These are phyloP conservation scores for Penstemon davidsonii DNA, from an alignment of 257 asterid genomes.

Conservation along the genomic window DNA sequence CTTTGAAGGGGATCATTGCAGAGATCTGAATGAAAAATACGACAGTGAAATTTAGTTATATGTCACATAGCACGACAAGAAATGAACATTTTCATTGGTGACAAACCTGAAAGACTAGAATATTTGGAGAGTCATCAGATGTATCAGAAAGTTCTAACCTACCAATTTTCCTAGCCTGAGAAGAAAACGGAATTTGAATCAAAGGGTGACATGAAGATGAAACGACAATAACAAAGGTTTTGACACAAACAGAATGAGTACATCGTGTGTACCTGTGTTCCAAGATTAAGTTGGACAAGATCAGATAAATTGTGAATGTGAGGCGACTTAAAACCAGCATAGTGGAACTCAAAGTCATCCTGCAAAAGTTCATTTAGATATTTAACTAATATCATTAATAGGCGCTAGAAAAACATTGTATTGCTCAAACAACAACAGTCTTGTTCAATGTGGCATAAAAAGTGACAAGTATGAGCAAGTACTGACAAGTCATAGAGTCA, in stretches of 20 bases:
- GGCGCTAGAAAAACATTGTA: not conserved
- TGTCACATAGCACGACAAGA: conserved; percentile 19
- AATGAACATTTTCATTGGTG: conserved; percentile 10
- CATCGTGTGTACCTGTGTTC: conserved; percentile 55
- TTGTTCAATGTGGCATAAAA: not conserved
- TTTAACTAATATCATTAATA: conserved; percentile 20
- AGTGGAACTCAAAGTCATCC: conserved; percentile 81
- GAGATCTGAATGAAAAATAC: conserved; percentile 63
- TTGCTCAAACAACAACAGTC: not conserved
- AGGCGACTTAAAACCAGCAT: conserved; percentile 75
- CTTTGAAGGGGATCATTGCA: conserved; percentile 72
- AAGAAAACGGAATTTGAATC: conserved; percentile 20
- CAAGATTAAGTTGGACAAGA: conserved; percentile 81
- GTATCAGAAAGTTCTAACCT: conserved; percentile 88
- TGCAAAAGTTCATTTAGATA: conserved; percentile 38
- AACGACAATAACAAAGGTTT: conserved; percentile 18
- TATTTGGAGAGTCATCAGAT: conserved; percentile 67
- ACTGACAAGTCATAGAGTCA: conserved; percentile 23
- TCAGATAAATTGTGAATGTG: conserved; percentile 94
- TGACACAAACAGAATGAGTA: conserved; percentile 5
- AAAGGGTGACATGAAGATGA: conserved; percentile 20
- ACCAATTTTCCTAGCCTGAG: conserved; percentile 66
- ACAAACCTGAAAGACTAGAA: conserved; percentile 91
- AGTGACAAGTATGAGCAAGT: conserved; percentile 8
- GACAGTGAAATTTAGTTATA: conserved; percentile 18